These are phyloP conservation scores for Aspergillus egyptiacus DNA, from an alignment of 495 filamentous ascomycete genomes.

Conservation along the genomic window DNA sequence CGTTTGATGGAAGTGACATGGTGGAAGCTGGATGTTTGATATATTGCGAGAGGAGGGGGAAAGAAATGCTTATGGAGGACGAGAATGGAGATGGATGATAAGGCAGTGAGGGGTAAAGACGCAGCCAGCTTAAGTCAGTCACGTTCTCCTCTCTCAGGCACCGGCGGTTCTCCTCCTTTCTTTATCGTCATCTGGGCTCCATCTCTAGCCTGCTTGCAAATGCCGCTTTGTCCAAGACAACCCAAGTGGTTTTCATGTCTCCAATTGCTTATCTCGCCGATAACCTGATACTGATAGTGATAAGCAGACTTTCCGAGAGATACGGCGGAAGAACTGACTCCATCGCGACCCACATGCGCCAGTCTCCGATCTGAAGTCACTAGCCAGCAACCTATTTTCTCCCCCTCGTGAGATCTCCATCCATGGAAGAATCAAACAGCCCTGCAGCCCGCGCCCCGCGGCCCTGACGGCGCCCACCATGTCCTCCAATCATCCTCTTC, in stretches of 20 bases:
- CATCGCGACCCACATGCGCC: conserved; percentile 4
- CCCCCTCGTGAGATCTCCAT: conserved; percentile 4
- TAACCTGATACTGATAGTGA: conserved; percentile 3
- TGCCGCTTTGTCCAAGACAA: too few species aligned
- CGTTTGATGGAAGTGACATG: conserved; percentile 36
- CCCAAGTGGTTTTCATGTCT: background rate
- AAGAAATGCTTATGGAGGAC: conserved; percentile 11
- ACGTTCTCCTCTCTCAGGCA: conserved; percentile 9
- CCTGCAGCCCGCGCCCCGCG: background rate
- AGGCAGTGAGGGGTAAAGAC: conserved; percentile 12
- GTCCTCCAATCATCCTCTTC: background rate
- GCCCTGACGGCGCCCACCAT: background rate
- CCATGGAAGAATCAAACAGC: background rate
- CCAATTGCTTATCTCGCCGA: conserved; percentile 3
- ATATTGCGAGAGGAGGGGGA: conserved; percentile 1
- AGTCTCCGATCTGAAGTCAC: background rate
- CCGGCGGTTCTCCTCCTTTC: background rate
- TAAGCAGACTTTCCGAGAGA: conserved; percentile 7
- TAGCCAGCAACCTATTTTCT: conserved; percentile 3
- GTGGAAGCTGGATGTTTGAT: conserved; percentile 8
- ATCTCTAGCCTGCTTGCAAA: too few species aligned
- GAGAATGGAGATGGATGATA: background rate
- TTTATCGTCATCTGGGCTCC: too few species aligned
- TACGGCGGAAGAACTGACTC: background rate
- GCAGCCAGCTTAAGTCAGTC: conserved; percentile 7